These are phyloP conservation scores for Aspergillus nanangensis DNA, from an alignment of 495 filamentous ascomycete genomes.

Conservation along the genomic window DNA sequence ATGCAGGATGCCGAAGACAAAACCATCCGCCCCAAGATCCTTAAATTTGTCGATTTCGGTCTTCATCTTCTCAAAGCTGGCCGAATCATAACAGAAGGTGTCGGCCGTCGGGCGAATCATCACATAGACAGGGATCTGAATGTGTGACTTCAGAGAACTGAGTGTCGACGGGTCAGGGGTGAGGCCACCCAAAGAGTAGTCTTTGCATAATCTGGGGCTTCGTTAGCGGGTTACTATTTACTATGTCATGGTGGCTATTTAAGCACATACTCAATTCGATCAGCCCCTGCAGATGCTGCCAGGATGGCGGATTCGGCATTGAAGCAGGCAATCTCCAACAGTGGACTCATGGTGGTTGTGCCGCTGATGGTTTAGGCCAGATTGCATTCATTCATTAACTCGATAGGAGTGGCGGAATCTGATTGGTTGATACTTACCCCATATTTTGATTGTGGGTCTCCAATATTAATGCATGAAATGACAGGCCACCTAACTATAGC, in stretches of 20 bases:
- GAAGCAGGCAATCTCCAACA: slow-evolving; percentile 48
- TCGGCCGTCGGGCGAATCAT: slow-evolving; percentile 47
- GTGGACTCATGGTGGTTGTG: neutral
- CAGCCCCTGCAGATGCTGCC: slow-evolving; percentile 36
- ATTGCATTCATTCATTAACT: too few species aligned
- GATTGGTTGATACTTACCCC: too few species aligned
- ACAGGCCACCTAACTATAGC: too few species aligned
- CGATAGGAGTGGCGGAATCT: too few species aligned
- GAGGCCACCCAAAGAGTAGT: slow-evolving; percentile 31
- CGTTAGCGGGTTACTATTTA: neutral
- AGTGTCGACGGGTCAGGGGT: slow-evolving; percentile 14
- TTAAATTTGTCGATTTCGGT: slow-evolving; percentile 27
- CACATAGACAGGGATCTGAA: slow-evolving; percentile 39
- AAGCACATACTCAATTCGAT: slow-evolving; percentile 42
- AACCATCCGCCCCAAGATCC: slow-evolving; percentile 34
- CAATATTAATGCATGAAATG: too few species aligned
- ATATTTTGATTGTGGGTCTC: too few species aligned
- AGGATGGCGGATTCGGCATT: slow-evolving; percentile 33
- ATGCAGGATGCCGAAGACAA: slow-evolving; percentile 46
- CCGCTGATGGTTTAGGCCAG: too few species aligned
- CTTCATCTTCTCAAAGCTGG: slow-evolving; percentile 39
- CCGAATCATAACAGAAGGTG: slow-evolving; percentile 34
- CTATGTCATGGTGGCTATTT: neutral
- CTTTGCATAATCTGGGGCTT: slow-evolving; percentile 18
- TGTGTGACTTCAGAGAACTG: slow-evolving; percentile 15